A percentile compares a stretch with the other conserved stretches of the same genome.
Evolutionary conservation across 306 rosid genomes (phyloP).

Genomic region (Rosa rugosa): DNA sequence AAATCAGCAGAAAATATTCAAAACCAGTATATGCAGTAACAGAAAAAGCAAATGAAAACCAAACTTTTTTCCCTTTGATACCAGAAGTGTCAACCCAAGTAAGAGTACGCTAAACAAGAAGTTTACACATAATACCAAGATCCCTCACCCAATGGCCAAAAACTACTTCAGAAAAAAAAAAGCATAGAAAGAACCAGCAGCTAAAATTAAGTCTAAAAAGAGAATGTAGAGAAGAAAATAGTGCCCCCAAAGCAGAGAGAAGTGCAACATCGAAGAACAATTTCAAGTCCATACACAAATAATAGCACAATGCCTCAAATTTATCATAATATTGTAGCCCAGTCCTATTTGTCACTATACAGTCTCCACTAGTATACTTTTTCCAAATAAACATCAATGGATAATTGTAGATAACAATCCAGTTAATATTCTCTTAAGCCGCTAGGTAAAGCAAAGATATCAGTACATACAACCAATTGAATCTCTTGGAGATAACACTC

Average conservation of each 20-base stretch:
- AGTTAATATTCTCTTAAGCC: no score
- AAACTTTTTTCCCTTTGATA: background rate
- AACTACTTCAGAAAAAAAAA: background rate
- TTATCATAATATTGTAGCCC: background rate
- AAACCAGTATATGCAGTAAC: background rate
- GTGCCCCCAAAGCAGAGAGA: background rate
- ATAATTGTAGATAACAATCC: no score
- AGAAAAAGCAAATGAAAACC: background rate
- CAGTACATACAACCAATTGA: no score
- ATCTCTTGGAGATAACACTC: no score
- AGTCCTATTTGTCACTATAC: background rate
- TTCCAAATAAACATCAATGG: background rate
- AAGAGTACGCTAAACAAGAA: background rate
- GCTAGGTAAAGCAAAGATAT: no score
- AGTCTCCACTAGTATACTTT: background rate
- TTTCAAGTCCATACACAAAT: background rate
- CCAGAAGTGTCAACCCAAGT: background rate
- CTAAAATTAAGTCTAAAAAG: background rate
- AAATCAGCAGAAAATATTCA: conserved; percentile 25
- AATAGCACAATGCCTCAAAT: background rate
- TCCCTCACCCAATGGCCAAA: background rate
- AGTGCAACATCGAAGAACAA: background rate
- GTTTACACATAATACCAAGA: background rate
- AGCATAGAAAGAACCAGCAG: background rate
- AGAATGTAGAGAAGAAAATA: background rate